These are phyloP conservation scores for Macrocybe gigantea DNA, from an alignment of 768 basidiomycete genomes.

Conservation along the genomic window DNA sequence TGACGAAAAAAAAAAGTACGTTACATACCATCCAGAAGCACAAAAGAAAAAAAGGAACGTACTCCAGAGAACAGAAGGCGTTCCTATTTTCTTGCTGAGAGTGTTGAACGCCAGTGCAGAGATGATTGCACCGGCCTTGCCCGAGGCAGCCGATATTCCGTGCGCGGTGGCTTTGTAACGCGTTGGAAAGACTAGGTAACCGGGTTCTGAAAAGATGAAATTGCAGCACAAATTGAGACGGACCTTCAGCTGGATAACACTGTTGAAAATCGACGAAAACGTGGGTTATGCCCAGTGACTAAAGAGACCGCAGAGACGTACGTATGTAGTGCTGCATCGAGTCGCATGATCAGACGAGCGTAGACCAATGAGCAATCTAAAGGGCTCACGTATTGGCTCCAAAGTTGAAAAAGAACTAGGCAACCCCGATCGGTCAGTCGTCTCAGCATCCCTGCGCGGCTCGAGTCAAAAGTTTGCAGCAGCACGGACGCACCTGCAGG, in stretches of 20 bases:
- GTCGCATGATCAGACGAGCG: not conserved
- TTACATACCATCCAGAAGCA: not conserved
- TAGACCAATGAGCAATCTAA: not conserved
- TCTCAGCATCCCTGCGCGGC: not conserved
- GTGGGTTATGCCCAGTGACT: not conserved
- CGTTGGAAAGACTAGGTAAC: slow-evolving; percentile 63
- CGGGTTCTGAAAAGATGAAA: not conserved
- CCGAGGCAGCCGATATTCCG: slow-evolving; percentile 67
- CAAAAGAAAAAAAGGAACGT: slow-evolving; percentile 19
- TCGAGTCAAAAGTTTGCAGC: slow-evolving; percentile 24
- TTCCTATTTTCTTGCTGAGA: slow-evolving; percentile 55
- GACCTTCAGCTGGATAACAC: slow-evolving; percentile 64
- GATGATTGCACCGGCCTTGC: slow-evolving; percentile 75
- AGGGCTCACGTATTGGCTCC: slow-evolving; percentile 59
- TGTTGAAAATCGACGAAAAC: slow-evolving; percentile 12
- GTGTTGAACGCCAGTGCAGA: slow-evolving; percentile 69
- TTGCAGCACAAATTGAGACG: not conserved
- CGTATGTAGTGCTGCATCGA: slow-evolving; percentile 42
- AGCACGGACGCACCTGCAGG: slow-evolving; percentile 31
- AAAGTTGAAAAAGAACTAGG: slow-evolving; percentile 76
- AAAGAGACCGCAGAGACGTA: slow-evolving; percentile 16
- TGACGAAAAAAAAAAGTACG: slow-evolving; percentile 14
- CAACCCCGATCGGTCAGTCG: not conserved
- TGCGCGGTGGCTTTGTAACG: slow-evolving; percentile 69
- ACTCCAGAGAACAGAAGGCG: slow-evolving; percentile 69